phyloP scores from a whole-genome alignment of 805 yeast genomes.

The Saturnispora ahearnii region DNA sequence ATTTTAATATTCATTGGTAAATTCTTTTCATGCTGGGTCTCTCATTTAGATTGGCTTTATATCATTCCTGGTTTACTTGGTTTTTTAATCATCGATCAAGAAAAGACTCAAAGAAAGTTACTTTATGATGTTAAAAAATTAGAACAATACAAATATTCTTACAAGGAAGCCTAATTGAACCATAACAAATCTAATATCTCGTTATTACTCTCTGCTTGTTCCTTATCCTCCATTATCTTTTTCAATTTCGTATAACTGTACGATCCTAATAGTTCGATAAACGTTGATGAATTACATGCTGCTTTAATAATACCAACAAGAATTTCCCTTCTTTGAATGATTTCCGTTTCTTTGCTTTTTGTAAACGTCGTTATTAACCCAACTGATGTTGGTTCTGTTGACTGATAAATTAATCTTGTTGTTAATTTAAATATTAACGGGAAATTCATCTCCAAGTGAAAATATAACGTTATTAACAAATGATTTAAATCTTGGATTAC shows the following conservation, averaged over 20 bases:
- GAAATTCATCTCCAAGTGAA: constrained; percentile 17
- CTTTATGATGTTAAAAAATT: constrained; percentile 16
- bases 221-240: not conserved
- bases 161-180: constrained; percentile 26
- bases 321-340: constrained; percentile 17
- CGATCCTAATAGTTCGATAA: constrained; percentile 4
- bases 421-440: constrained; percentile 26
- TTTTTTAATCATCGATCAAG: constrained; percentile 13
- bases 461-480: constrained; percentile 18
- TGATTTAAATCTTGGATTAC: constrained; percentile 22
- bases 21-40: not conserved
- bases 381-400: constrained; percentile 13
- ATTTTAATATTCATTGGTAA: constrained; percentile 9
- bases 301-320: constrained; percentile 21
- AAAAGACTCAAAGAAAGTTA: constrained; percentile 16
- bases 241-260: constrained; percentile 9
- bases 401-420: constrained; percentile 16
- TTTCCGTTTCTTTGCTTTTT: constrained; percentile 13
- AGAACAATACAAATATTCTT: constrained; percentile 21
- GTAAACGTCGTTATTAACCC: constrained; percentile 15
- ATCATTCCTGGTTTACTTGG: constrained; percentile 21
- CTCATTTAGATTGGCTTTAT: constrained; percentile 18
- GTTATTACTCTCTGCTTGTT: not conserved
- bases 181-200: constrained; percentile 12
- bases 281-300: constrained; percentile 9